phyloP scores from a whole-genome alignment of 78 protist genomes.

The Protostelium mycophagum region DNA sequence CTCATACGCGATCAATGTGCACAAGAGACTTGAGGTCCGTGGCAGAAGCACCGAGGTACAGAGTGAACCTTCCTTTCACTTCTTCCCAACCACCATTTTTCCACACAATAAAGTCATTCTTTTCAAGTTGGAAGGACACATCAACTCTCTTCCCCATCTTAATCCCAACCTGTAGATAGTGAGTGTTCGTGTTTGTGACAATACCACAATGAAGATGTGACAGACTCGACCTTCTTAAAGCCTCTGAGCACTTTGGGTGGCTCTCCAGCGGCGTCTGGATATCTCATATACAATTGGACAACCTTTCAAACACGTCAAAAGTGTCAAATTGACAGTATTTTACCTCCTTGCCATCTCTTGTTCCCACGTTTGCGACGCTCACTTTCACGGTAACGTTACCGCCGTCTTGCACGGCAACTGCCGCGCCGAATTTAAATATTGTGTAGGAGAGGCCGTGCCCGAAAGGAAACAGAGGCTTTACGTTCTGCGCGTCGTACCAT shows the following conservation, averaged over 20 bases:
- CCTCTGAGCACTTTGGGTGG: not conserved
- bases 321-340: not conserved
- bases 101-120: no score
- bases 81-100: no score
- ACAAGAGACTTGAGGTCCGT: no score
- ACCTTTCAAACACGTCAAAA: not conserved
- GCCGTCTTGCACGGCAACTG: not conserved
- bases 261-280: not conserved
- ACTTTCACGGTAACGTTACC: not conserved
- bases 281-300: not conserved
- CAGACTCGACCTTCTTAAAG: not conserved
- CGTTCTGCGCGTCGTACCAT: not conserved
- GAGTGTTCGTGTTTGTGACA: no score
- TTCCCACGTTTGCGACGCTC: not conserved
- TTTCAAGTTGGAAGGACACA: no score
- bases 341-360: not conserved
- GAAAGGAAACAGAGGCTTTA: conserved; percentile 46
- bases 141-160: no score
- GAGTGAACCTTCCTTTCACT: no score
- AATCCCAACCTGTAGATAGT: no score
- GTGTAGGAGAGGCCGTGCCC: conserved; percentile 72
- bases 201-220: no score
- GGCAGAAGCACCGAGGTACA: no score
- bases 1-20: no score
- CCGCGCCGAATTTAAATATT: conserved; percentile 17